Evolutionary conservation across 2,329 filamentous ascomycete genomes (phyloP).

Genomic region (Keithomyces neogunnii): DNA sequence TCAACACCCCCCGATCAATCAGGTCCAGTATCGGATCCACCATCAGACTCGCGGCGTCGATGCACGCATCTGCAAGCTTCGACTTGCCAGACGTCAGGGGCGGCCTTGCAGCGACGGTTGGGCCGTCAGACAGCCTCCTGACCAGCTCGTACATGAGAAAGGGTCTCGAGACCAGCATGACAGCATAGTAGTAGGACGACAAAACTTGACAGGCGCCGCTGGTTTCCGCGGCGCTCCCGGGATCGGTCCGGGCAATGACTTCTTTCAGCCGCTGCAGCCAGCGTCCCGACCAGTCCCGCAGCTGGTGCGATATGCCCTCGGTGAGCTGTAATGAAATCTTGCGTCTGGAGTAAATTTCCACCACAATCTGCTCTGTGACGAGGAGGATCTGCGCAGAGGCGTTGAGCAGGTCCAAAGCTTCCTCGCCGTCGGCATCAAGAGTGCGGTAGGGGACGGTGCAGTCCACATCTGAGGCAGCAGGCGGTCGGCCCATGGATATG

Average conservation of each 20-base stretch:
- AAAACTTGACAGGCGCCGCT: slow-evolving; percentile 43
- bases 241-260: slow-evolving; percentile 18
- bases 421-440: slow-evolving; percentile 25
- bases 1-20: slow-evolving; percentile 31
- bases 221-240: slow-evolving; percentile 19
- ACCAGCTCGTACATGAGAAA: slow-evolving; percentile 49
- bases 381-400: slow-evolving; percentile 45
- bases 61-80: slow-evolving; percentile 45
- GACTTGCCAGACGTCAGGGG: slow-evolving; percentile 33
- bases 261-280: slow-evolving; percentile 39
- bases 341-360: slow-evolving; percentile 43
- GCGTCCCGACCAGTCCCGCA: slow-evolving; percentile 40
- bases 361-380: slow-evolving; percentile 40
- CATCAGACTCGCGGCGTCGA: slow-evolving; percentile 46
- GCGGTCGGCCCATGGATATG: slow-evolving; percentile 45
- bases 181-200: slow-evolving; percentile 46
- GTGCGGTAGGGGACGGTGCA: slow-evolving; percentile 42
- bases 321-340: slow-evolving; percentile 45
- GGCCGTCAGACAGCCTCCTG: slow-evolving; percentile 31
- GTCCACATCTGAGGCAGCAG: slow-evolving; percentile 44
- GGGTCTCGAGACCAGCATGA: slow-evolving; percentile 47
- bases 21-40: slow-evolving; percentile 38
- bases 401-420: slow-evolving; percentile 37
- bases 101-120: slow-evolving; percentile 11
- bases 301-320: slow-evolving; percentile 42